Evolutionary conservation across 2,329 filamentous ascomycete species (phyloP).

Genomic region (Talaromyces atroroseus): DNA sequence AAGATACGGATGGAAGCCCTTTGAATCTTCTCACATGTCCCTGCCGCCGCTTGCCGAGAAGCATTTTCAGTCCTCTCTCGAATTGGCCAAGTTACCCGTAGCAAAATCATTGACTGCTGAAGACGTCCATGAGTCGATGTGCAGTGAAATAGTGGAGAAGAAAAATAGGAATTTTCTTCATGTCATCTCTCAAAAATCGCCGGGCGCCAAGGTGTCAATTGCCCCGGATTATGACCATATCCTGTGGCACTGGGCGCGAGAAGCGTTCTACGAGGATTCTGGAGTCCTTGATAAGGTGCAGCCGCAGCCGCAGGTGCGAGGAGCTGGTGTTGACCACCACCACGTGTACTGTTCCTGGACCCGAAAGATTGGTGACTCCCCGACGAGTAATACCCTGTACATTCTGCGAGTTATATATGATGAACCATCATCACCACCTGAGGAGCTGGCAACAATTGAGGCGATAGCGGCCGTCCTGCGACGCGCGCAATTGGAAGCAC

Average conservation of each 20-base stretch:
- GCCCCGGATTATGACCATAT: constrained; percentile 63
- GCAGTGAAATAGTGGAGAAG: constrained; percentile 57
- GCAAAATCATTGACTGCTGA: constrained; percentile 28
- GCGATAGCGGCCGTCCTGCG: constrained; percentile 59
- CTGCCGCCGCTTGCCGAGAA: constrained; percentile 45
- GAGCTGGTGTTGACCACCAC: constrained; percentile 56
- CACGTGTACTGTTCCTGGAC: constrained; percentile 39
- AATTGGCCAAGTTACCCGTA: constrained; percentile 23
- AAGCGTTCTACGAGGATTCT: constrained; percentile 67
- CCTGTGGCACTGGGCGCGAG: constrained; percentile 72
- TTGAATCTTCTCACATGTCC: constrained; percentile 65
- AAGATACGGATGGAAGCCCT: constrained; percentile 68
- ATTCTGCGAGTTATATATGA: constrained; percentile 40
- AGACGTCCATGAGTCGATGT: constrained; percentile 42
- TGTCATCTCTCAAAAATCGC: constrained; percentile 34
- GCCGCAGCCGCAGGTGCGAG: constrained; percentile 60
- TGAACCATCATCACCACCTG: constrained; percentile 32
- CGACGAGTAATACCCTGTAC: constrained; percentile 35
- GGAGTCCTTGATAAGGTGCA: constrained; percentile 48
- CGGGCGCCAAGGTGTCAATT: constrained; percentile 57
- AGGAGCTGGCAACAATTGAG: constrained; percentile 46
- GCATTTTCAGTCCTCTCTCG: constrained; percentile 16
- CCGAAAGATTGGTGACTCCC: constrained; percentile 33
- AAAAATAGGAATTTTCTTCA: constrained; percentile 61
- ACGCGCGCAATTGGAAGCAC: constrained; percentile 65